phyloP scores from a whole-genome alignment of 1,139 yeast species.

The Blastobotrys raffinosifermentans region DNA sequence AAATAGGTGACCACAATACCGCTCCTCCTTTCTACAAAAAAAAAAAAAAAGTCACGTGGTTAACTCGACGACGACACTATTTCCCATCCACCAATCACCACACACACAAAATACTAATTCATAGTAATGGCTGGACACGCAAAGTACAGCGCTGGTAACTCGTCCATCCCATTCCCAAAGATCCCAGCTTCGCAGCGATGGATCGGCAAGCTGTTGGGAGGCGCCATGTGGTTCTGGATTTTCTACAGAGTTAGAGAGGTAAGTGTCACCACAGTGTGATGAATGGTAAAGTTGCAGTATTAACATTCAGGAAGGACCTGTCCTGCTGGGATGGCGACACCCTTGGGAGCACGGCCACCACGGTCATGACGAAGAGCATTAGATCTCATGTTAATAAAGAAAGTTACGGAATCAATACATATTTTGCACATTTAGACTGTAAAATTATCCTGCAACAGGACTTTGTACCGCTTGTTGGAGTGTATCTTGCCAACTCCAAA shows the following conservation, averaged over 20 bases:
- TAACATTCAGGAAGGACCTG: conserved; percentile 33
- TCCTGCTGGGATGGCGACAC: conserved; percentile 37
- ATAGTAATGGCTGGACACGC: conserved; percentile 24
- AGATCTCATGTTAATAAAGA: too few species aligned
- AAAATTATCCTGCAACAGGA: conserved; percentile 21
- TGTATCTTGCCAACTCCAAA: conserved; percentile 26
- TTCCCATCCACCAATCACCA: conserved; percentile 4
- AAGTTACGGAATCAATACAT: conserved; percentile 16
- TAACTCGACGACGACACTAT: too few species aligned
- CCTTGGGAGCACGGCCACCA: conserved; percentile 38
- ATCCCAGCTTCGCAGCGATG: conserved; percentile 41
- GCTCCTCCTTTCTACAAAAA: too few species aligned
- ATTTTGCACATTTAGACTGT: too few species aligned
- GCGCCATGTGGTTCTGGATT: conserved; percentile 85
- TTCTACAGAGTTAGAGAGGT: conserved; percentile 71
- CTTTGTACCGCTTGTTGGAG: conserved; percentile 32
- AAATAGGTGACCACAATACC: too few species aligned
- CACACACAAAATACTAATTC: conserved; percentile 1
- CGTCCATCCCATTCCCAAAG: conserved; percentile 34
- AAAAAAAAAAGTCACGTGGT: too few species aligned
- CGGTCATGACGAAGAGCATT: conserved; percentile 21
- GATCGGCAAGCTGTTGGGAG: conserved; percentile 64
- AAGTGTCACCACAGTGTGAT: conserved; percentile 12
- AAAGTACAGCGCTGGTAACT: conserved; percentile 31
- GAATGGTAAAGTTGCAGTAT: conserved; percentile 2